These are phyloP conservation scores for Thermothelomyces thermophilus DNA, from an alignment of 2,329 filamentous ascomycete species.

Conservation along the genomic window DNA sequence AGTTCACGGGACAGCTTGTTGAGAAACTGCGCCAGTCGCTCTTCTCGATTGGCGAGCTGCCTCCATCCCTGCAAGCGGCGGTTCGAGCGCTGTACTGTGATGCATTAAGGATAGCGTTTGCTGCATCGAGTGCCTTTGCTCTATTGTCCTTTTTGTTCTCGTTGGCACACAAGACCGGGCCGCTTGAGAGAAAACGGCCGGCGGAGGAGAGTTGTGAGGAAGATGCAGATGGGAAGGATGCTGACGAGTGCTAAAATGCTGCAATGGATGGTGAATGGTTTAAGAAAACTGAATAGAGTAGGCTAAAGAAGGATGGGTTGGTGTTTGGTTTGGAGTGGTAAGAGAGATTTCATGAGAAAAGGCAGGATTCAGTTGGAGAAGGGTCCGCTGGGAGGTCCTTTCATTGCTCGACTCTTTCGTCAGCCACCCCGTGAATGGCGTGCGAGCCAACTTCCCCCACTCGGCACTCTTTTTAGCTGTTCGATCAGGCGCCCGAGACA, in stretches of 20 bases:
- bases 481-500: too few species aligned
- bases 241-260: background rate
- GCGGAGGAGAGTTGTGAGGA: background rate
- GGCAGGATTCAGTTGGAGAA: too few species aligned
- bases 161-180: constrained; percentile 19
- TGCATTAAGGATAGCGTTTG: constrained; percentile 52
- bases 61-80: constrained; percentile 46
- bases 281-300: background rate
- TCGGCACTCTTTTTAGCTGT: background rate
- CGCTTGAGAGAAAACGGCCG: constrained; percentile 15
- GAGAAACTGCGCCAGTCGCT: constrained; percentile 56
- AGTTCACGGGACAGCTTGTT: constrained; percentile 46
- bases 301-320: background rate
- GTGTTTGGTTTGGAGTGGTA: background rate
- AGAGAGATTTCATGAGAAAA: background rate
- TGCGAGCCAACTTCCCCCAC: background rate
- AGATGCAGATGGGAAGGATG: background rate
- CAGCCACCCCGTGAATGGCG: constrained; percentile 3
- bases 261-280: background rate
- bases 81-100: constrained; percentile 54
- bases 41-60: constrained; percentile 45
- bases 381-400: too few species aligned
- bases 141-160: constrained; percentile 39
- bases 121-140: constrained; percentile 47
- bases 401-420: background rate